Evolutionary conservation across 345 rosid genomes (phyloP).

Genomic region (Combretum micranthum): DNA sequence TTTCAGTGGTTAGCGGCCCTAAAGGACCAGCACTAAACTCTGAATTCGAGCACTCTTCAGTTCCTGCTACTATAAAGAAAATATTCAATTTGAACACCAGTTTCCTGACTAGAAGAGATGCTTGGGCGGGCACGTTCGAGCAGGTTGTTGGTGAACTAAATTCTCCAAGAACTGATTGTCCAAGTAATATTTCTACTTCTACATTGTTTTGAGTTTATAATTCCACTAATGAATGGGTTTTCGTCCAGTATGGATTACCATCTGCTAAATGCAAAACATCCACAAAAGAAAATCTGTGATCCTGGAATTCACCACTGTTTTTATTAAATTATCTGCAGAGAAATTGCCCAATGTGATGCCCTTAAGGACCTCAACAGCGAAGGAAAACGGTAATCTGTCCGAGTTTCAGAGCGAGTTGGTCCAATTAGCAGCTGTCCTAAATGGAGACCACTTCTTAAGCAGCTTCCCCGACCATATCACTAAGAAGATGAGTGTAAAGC

Average conservation of each 20-base stretch:
- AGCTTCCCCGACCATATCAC: conserved; percentile 72
- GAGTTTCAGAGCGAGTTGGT: conserved; percentile 88
- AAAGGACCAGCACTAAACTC: conserved; percentile 68
- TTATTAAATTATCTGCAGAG: conserved; percentile 28
- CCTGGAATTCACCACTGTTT: background rate
- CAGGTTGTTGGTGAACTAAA: conserved; percentile 51
- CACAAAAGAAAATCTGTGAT: background rate
- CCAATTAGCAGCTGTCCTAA: conserved; percentile 90
- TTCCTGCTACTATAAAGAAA: conserved; percentile 94
- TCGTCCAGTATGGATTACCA: too few relatives aligned
- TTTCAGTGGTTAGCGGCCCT: conserved; percentile 61
- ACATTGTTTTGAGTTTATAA: too few relatives aligned
- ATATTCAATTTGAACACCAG: conserved; percentile 78
- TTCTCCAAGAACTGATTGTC: conserved; percentile 91
- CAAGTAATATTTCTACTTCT: conserved; percentile 44
- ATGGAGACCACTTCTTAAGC: conserved; percentile 82
- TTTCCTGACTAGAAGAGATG: conserved; percentile 91
- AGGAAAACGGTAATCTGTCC: conserved; percentile 51
- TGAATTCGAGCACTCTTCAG: conserved; percentile 89
- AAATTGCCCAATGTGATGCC: conserved; percentile 65
- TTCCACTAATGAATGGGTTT: too few relatives aligned
- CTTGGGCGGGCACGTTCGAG: conserved; percentile 97
- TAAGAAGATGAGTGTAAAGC: conserved; percentile 76
- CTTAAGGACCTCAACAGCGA: conserved; percentile 66
- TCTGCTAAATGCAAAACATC: background rate